These are phyloP conservation scores for Auriculariales sp. DNA, from an alignment of 768 basidiomycete species.

Conservation along the genomic window DNA sequence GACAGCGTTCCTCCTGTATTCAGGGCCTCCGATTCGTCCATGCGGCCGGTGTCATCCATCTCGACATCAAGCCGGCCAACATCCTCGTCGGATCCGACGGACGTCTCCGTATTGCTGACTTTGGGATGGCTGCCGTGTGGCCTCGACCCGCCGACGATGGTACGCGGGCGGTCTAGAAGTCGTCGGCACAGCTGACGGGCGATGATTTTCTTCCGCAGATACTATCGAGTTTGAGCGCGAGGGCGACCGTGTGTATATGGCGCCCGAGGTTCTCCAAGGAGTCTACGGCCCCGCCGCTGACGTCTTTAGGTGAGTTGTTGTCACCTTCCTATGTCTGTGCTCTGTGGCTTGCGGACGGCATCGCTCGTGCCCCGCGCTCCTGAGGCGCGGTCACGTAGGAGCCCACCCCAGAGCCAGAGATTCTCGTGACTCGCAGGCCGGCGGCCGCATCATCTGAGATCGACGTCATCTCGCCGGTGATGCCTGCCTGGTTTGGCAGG, in stretches of 20 bases:
- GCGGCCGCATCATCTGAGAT: too few relatives aligned
- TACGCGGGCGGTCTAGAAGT: constrained; percentile 16
- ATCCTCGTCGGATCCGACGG: constrained; percentile 82
- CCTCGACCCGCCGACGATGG: constrained; percentile 43
- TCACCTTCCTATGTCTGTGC: neutral
- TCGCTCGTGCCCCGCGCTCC: neutral
- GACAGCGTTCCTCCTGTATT: constrained; percentile 11
- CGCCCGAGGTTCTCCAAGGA: constrained; percentile 88
- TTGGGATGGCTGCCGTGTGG: constrained; percentile 96
- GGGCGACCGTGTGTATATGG: constrained; percentile 94
- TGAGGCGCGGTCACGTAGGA: too few relatives aligned
- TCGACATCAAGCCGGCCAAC: constrained; percentile 96
- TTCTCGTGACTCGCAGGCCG: too few relatives aligned
- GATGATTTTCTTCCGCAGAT: too few relatives aligned
- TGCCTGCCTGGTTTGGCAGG: too few relatives aligned
- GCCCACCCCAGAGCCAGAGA: too few relatives aligned
- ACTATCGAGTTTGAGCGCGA: constrained; percentile 94
- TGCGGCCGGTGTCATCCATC: constrained; percentile 74
- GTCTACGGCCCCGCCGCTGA: constrained; percentile 88
- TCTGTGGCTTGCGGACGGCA: too few relatives aligned
- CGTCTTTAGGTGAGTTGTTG: constrained; percentile 71
- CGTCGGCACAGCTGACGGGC: too few relatives aligned
- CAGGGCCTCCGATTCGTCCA: constrained; percentile 87
- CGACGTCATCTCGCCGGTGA: too few relatives aligned
- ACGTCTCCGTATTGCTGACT: constrained; percentile 92